These are phyloP conservation scores for Cyclostephanos tholiformis DNA, from an alignment of 108 stramenopile genomes.

Conservation along the genomic window DNA sequence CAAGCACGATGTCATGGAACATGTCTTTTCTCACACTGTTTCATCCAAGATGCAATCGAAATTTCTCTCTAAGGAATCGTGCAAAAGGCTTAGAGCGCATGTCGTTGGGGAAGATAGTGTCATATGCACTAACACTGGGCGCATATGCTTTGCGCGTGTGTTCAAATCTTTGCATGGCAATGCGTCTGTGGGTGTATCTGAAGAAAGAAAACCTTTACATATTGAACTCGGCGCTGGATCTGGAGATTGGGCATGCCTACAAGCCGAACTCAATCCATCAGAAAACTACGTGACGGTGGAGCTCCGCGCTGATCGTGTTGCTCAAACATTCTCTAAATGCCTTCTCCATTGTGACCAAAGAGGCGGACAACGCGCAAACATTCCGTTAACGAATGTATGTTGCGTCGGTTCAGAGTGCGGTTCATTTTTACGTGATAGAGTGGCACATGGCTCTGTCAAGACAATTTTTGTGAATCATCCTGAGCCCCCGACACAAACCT, in stretches of 20 bases:
- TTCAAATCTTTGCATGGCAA: constrained; percentile 19
- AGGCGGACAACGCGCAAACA: constrained; percentile 6
- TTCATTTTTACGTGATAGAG: constrained; percentile 59
- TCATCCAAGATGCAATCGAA: constrained; percentile 9
- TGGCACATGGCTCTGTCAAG: constrained; percentile 48
- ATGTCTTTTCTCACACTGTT: background rate
- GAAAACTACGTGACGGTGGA: constrained; percentile 76
- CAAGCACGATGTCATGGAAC: background rate
- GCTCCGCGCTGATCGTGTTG: constrained; percentile 80
- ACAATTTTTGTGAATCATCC: constrained; percentile 85
- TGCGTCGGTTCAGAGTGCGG: constrained; percentile 79
- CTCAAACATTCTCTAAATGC: constrained; percentile 61
- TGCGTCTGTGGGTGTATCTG: constrained; percentile 10
- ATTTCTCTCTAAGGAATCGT: constrained; percentile 17
- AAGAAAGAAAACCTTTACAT: constrained; percentile 45
- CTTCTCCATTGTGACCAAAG: constrained; percentile 37
- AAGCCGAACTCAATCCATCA: constrained; percentile 61
- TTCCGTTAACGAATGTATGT: constrained; percentile 62
- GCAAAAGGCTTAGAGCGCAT: constrained; percentile 15
- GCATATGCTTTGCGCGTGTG: constrained; percentile 40
- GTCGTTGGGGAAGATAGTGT: constrained; percentile 40
- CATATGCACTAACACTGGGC: constrained; percentile 46
- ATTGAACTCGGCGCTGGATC: constrained; percentile 83
- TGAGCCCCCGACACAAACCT: constrained; percentile 88
- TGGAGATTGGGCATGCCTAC: constrained; percentile 81